Base-by-base conservation (phyloP, 345 rosid species). In the Linum usitatissimum region DNA sequence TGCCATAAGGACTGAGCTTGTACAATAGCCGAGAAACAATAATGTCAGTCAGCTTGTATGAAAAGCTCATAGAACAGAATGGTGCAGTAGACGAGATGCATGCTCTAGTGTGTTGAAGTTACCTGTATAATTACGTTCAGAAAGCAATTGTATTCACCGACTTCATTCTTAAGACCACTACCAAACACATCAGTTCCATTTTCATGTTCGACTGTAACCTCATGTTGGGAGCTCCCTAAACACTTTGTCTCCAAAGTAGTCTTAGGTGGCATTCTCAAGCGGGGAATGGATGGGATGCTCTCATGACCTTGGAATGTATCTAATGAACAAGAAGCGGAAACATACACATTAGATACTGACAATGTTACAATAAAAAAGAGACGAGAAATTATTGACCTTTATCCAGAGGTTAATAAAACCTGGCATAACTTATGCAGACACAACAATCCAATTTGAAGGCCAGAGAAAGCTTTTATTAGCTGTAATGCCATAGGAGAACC, bases 111-210 rank as follows among this genome's bases (percentile, higher is more conserved):
- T 40, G 30, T 4, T 23, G 66, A 58, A 18, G 60, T 9, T 61
- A 93, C 97, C 96, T 93, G 99, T 78, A 93, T 93, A 74, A 93
- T 90, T 57, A 93, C 99, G 68, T 93, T 93, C 60, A 93, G 77
- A 82, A 93, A 93, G 78, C 99, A 93, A 74, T 90, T 93, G 73
- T 93, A 90, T 81, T 93, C 97, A 23, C 99, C 99, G 75, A 84
- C 78, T 75, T 90, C 91, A 74, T 93, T 93, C 83, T 84, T 86
- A 73, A 93, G 81, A 60, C 99, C 97, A 53, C 88, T 78, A 58
- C 99, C 99, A 69, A 81, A 61, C 57, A 78, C 59, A 68, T 80
- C 84, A 74, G 64, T 66, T 61, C 72, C 78, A 5, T 66, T 71
- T 62, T 55, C 70, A 67, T 67, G 63, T 70, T 61, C 80, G 61